These are phyloP conservation scores for Warburgia ugandensis DNA, from an alignment of 164 flowering plant species.

Conservation along the genomic window DNA sequence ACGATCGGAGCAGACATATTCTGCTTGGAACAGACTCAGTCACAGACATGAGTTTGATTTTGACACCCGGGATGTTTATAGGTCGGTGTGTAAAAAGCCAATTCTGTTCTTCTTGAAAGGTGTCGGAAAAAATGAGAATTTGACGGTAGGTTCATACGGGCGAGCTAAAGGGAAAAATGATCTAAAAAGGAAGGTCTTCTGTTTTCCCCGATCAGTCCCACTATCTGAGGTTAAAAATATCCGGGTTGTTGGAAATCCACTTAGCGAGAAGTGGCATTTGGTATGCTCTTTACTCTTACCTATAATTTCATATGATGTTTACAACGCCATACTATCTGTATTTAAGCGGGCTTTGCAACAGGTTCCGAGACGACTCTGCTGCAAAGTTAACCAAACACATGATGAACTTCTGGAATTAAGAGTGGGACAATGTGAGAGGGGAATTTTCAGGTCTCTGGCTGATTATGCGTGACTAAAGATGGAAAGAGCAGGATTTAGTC, in stretches of 20 bases:
- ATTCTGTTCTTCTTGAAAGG: conserved; percentile 46
- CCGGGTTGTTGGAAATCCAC: conserved; percentile 34
- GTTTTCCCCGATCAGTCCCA: conserved; percentile 42
- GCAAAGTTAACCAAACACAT: conserved; percentile 29
- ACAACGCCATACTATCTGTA: not conserved
- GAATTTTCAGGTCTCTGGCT: conserved; percentile 18
- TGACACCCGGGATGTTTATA: conserved; percentile 35
- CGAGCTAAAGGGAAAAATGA: conserved; percentile 32
- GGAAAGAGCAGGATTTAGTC: conserved; percentile 13
- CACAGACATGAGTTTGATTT: conserved; percentile 48
- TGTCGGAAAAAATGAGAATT: conserved; percentile 28
- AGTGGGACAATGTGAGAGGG: conserved; percentile 44
- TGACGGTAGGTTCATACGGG: conserved; percentile 35
- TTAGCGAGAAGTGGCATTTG: conserved; percentile 47
- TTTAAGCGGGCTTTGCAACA: conserved; percentile 7
- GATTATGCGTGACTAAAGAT: conserved; percentile 19
- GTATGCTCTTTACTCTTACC: conserved; percentile 19
- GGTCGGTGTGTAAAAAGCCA: conserved; percentile 51
- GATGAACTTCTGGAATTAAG: conserved; percentile 27
- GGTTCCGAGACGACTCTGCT: conserved; percentile 51
- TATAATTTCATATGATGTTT: not conserved
- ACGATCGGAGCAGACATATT: conserved; percentile 45
- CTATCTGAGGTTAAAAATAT: conserved; percentile 33
- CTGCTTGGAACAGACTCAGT: conserved; percentile 49
- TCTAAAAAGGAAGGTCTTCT: conserved; percentile 44